These are phyloP conservation scores for Phytophthora parvispora DNA, from an alignment of 352 stramenopile species.

Conservation along the genomic window DNA sequence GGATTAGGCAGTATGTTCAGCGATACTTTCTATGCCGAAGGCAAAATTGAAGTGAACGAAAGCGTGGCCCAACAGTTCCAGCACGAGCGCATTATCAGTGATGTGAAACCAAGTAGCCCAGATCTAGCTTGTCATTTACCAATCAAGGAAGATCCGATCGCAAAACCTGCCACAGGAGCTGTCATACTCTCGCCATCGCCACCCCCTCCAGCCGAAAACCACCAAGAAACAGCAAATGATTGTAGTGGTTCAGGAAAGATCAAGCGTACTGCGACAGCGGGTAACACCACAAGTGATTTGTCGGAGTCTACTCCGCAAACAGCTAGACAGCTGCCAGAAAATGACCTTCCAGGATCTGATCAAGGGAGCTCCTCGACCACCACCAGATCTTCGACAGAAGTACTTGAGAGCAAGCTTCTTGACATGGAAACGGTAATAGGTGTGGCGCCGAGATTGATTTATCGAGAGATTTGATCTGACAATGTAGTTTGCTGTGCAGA, in stretches of 20 bases:
- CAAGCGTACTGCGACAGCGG: neutral
- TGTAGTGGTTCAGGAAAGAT: neutral
- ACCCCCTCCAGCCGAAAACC: neutral
- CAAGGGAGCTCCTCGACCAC: neutral
- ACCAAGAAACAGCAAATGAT: neutral
- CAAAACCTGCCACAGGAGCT: neutral
- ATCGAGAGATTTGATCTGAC: constrained; percentile 1
- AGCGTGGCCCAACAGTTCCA: too few species aligned
- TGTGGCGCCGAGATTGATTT: neutral
- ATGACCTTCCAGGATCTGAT: neutral
- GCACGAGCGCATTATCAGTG: neutral
- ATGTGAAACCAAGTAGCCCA: neutral
- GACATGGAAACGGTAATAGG: constrained; percentile 47
- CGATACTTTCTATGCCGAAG: neutral
- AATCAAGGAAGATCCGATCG: neutral
- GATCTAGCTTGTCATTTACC: neutral
- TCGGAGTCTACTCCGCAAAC: neutral
- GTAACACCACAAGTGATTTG: neutral
- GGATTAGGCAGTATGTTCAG: neutral
- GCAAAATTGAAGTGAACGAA: neutral
- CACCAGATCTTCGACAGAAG: constrained; percentile 1
- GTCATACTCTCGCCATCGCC: neutral
- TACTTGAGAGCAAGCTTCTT: constrained; percentile 18
- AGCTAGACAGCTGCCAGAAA: neutral
- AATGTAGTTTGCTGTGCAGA: constrained; percentile 25